Conservation (phyloP, 2,329 filamentous ascomycete genomes). For the Fusarium sp. region DNA sequence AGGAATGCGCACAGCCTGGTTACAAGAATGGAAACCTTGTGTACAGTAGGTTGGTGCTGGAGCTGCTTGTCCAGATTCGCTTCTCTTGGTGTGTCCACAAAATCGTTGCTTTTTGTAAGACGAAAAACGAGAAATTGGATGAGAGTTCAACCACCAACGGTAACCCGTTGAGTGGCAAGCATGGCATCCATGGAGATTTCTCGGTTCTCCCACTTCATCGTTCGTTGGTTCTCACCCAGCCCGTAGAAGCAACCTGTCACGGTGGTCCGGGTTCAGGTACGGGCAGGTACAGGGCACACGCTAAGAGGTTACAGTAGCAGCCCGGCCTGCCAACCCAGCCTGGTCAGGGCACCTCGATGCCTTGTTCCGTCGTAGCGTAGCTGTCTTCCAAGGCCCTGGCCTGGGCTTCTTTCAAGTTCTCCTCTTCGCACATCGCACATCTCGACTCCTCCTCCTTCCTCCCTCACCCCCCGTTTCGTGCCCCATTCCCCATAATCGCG, state of each 20-base stretch:
- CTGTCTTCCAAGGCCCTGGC: constrained; percentile 19
- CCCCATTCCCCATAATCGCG: constrained; percentile 43
- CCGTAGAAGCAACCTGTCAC: constrained; percentile 3
- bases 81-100: background rate
- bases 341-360: constrained; percentile 17
- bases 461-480: constrained; percentile 41
- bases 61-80: background rate
- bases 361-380: constrained; percentile 1
- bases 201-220: constrained; percentile 8
- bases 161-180: background rate
- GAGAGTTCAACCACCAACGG: constrained; percentile 3
- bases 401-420: constrained; percentile 29
- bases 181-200: constrained; percentile 9
- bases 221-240: constrained; percentile 26
- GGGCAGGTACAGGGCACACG: constrained; percentile 14
- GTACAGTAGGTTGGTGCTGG: background rate
- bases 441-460: constrained; percentile 43
- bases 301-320: constrained; percentile 6
- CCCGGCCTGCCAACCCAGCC: background rate
- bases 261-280: constrained; percentile 5
- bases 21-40: constrained; percentile 1
- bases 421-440: constrained; percentile 38
- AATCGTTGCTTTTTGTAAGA: background rate
- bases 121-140: background rate
- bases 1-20: constrained; percentile 32